These are phyloP conservation scores for Metarhizium rileyi DNA, from an alignment of 2,329 filamentous ascomycete genomes.

Conservation along the genomic window DNA sequence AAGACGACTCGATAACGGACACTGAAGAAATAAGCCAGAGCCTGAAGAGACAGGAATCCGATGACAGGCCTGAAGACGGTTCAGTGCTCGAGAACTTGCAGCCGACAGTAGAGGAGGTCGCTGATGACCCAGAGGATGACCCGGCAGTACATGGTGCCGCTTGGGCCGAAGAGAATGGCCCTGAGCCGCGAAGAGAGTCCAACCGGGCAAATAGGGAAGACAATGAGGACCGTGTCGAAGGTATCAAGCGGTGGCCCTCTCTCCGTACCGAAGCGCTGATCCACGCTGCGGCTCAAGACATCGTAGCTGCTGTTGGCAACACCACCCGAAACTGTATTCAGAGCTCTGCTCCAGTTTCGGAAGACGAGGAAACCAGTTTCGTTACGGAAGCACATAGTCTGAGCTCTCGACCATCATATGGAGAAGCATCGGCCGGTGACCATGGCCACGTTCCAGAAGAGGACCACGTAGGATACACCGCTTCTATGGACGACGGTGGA, in stretches of 20 bases:
- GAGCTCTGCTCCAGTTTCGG: conserved; percentile 8
- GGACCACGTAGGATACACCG: conserved; percentile 9
- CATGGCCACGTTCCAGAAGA: conserved; percentile 11
- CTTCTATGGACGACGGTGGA: conserved; percentile 18
- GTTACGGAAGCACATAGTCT: conserved; percentile 14
- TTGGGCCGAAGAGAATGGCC: not conserved
- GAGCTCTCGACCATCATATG: conserved; percentile 13
- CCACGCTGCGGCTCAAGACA: conserved; percentile 40
- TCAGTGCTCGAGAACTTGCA: not conserved
- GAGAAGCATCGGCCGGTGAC: conserved; percentile 13
- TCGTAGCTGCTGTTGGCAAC: conserved; percentile 31
- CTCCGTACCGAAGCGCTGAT: conserved; percentile 41
- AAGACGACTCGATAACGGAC: not conserved
- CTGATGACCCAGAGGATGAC: conserved; percentile 2
- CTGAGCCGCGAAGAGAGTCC: conserved; percentile 10
- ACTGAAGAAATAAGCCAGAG: not conserved
- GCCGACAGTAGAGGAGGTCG: conserved; percentile 2
- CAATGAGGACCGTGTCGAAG: conserved; percentile 13
- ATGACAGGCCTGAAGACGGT: not conserved
- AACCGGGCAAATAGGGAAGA: conserved; percentile 12
- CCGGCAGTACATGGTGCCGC: not conserved
- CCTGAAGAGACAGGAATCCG: not conserved
- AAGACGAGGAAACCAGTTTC: conserved; percentile 12
- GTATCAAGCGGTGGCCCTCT: conserved; percentile 28
- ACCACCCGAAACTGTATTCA: conserved; percentile 16